Base-by-base conservation (phyloP, 805 yeast genomes). In the Ogataea ramenticola region DNA sequence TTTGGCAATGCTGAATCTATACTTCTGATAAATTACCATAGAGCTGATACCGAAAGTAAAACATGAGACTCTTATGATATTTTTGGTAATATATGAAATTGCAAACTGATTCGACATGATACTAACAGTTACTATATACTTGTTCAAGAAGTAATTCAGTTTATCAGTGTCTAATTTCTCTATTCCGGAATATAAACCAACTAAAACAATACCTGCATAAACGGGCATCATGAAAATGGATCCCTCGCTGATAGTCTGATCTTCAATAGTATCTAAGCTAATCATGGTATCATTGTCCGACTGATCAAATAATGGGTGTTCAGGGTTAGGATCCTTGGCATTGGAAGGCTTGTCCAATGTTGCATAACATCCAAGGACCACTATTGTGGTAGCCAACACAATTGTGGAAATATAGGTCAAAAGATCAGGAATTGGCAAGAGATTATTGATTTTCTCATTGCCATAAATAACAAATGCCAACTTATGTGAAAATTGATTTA, bases 151-250 rank as follows among this genome's bases (percentile, higher is more conserved):
- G 33, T 50, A 48, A 40, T 61, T 53, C 11, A 77, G 46, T 10
- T 46, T 49, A 5, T 58, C 63, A 10, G 48, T 49, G 44, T 66
- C 62, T 40, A 66, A 49, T 33, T 58, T 54, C 43, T 64, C 63
- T 39, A 72, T 41, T 4, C 56, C 55, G 43, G 61, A 65, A 51
- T 73, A 68, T 33, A 76, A 43, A 0, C 65, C 64, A 27, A 61
- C 46, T 35, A 79, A 57, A n/a, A 51, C 53, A 17, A 49, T 42
- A 8, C 72, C 71, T 5, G 75, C 73, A 7, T 68, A 14, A 5
- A 78, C 44, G 0, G 84, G 83, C 55, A 75, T 51, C 3, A 59
- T 16, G 5, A 67, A 34, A 0, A 73, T 80, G 16, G 47, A 39
- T 57, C 64, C 41, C 52, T 57, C 55, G 24, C 53, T 55, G 11